A percentile compares a stretch with the other conserved stretches of the same genome.
phyloP scores from a whole-genome alignment of 2,329 filamentous ascomycete genomes.

The Septoria linicola region DNA sequence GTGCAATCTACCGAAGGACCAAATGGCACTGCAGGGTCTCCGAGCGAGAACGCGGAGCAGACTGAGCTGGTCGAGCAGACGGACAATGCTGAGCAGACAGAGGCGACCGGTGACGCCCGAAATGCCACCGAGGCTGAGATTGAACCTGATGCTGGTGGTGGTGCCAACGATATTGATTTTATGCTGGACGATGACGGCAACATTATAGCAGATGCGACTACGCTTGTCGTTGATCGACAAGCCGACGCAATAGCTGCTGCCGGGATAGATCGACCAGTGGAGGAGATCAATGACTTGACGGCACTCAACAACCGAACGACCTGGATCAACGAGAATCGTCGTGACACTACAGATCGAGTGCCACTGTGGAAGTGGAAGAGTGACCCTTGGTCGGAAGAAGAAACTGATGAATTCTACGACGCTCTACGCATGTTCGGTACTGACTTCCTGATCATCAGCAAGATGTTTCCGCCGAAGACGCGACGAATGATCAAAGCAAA shows the following conservation, averaged over 20 bases:
- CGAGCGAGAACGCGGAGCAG: constrained; percentile 10
- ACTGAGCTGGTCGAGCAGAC: not conserved
- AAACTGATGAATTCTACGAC: constrained; percentile 74
- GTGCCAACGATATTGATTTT: constrained; percentile 39
- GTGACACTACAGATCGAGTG: constrained; percentile 49
- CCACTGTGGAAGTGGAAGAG: constrained; percentile 49
- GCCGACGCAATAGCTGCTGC: constrained; percentile 57
- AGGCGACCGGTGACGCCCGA: not conserved
- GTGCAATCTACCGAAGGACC: constrained; percentile 26
- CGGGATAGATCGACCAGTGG: constrained; percentile 35
- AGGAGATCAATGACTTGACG: constrained; percentile 78
- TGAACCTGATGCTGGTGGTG: constrained; percentile 13
- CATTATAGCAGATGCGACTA: constrained; percentile 68
- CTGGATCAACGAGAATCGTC: constrained; percentile 61
- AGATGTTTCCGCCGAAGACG: constrained; percentile 70
- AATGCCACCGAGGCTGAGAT: not conserved
- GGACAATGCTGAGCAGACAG: constrained; percentile 4
- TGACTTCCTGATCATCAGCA: constrained; percentile 76
- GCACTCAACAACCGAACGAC: constrained; percentile 67
- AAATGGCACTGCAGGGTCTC: constrained; percentile 17
- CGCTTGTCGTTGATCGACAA: constrained; percentile 67
- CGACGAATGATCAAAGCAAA: constrained; percentile 77
- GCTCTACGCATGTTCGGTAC: constrained; percentile 75
- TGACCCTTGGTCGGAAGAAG: constrained; percentile 68
- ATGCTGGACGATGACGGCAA: constrained; percentile 66